Evolutionary conservation across 1,284 basidiomycete species (phyloP), one percentile per base, ranked within the genome.

Genomic region (Coriolopsis trogii): DNA sequence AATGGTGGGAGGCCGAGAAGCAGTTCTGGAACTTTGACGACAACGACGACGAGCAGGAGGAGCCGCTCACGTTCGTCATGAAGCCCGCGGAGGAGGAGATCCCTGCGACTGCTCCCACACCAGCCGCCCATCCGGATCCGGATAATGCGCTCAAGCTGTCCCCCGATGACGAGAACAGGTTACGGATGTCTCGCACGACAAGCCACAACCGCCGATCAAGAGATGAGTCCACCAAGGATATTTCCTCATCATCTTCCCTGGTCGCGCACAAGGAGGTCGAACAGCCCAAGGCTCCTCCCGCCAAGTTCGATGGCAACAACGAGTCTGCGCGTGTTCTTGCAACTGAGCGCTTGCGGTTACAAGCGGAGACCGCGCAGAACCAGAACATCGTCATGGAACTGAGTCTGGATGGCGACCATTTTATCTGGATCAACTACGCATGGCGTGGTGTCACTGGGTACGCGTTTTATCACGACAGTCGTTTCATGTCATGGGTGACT

Each of bases 1-100:
- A 99, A 67, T 99, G 97, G 97, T 99, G 96, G 96, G 94, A 98
- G 69, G 96, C 96, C n/a, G 97, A 99, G 75, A 96, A 96, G 67
- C 93, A 95, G 58, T 99, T 99, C 72, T 99, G 97, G 97, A 98
- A 98, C 66, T 98, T 98, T 66, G 91, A 95, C 67, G 94, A 96
- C 54, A 91, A 95, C 54, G 91, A 94, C 47, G 86, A 88, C 53
- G 94, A 95, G 63, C 80, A 85, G 65, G 92, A 95, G 45, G 95
- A 97, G 60, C 91, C 91, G 1, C 76, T 96, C 47, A 82, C 87
- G 55, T 96, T 96, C 65, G 91, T 97, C 50, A 86, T 93, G 66
- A 95, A 95, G 65, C 86, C 92, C 1, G 81, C 81, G 3, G 84
- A 86, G 41, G 85, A 88, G 53, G 71, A 67, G 44, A 56, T 56